Percentiles rank a stretch among this genome's conserved stretches.
These are phyloP conservation scores for Magnaporthiopsis rhizophila DNA, from an alignment of 2,329 filamentous ascomycete genomes.

Conservation along the genomic window DNA sequence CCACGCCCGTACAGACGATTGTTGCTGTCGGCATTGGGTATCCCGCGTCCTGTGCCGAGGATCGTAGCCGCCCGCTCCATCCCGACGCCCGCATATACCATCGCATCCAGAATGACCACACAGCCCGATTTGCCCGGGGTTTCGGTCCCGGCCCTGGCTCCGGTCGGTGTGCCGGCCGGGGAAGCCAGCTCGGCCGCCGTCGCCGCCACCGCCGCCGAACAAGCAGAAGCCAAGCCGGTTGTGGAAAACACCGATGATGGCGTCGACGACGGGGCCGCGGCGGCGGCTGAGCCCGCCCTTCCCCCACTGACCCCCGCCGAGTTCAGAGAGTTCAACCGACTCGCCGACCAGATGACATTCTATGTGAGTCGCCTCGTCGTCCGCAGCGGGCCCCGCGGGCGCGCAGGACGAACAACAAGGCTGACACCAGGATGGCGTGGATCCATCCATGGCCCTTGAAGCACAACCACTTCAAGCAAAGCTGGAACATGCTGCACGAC, in stretches of 20 bases:
- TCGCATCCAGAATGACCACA: background rate
- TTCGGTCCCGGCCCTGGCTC: background rate
- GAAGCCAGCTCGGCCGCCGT: background rate
- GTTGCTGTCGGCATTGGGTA: background rate
- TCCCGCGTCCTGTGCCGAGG: background rate
- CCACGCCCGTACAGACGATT: background rate
- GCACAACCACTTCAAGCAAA: slow-evolving; percentile 69
- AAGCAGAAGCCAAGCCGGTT: background rate
- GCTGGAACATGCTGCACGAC: slow-evolving; percentile 64
- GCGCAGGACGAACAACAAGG: background rate
- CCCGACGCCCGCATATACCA: no score
- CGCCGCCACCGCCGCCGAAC: background rate
- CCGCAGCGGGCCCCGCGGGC: background rate
- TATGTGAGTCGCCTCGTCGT: slow-evolving; percentile 44
- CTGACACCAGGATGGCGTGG: background rate
- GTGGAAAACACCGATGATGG: background rate
- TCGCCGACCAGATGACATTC: slow-evolving; percentile 67
- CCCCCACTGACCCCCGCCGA: slow-evolving; percentile 59
- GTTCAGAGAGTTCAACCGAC: slow-evolving; percentile 62
- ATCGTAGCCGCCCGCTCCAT: background rate
- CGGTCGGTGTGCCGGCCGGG: no score
- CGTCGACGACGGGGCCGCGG: background rate
- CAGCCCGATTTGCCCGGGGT: background rate
- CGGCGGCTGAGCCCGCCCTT: slow-evolving; percentile 22
- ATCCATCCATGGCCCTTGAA: slow-evolving; percentile 21